Percentiles rank a stretch among this genome's conserved stretches.
These are phyloP conservation scores for Tremellales sp. DNA, from an alignment of 1,284 basidiomycete genomes.

Conservation along the genomic window DNA sequence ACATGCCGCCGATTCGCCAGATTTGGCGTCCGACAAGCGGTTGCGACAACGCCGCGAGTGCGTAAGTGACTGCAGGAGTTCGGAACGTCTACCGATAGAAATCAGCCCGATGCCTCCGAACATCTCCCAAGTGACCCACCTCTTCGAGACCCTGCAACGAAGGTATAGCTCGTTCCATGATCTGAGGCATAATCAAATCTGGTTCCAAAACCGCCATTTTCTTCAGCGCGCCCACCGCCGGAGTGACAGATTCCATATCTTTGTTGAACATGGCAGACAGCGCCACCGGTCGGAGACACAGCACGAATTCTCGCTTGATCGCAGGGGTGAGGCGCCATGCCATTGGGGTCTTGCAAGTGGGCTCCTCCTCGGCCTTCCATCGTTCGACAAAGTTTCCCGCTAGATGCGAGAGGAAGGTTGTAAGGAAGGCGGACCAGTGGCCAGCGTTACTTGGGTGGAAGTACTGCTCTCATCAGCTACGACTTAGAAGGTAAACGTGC, in stretches of 20 bases:
- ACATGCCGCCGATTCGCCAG: constrained; percentile 77
- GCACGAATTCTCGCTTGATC: constrained; percentile 81
- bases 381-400: constrained; percentile 80
- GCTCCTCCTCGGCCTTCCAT: constrained; percentile 75
- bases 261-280: constrained; percentile 95
- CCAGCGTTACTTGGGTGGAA: constrained; percentile 52
- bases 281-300: constrained; percentile 77
- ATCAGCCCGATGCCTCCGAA: neutral
- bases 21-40: constrained; percentile 73
- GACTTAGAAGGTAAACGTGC: constrained; percentile 17
- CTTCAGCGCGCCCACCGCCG: constrained; percentile 50
- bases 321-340: constrained; percentile 69
- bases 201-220: constrained; percentile 74
- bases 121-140: constrained; percentile 49
- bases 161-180: constrained; percentile 85
- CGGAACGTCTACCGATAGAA: constrained; percentile 68
- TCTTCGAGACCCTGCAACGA: constrained; percentile 92
- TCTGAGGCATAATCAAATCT: constrained; percentile 80
- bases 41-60: constrained; percentile 74
- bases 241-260: constrained; percentile 54
- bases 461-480: constrained; percentile 23
- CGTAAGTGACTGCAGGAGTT: constrained; percentile 84
- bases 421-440: constrained; percentile 54
- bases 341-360: constrained; percentile 72
- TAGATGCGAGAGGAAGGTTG: constrained; percentile 73